These are phyloP conservation scores for Spathaspora hagerdaliae DNA, from an alignment of 805 yeast species.

Conservation along the genomic window DNA sequence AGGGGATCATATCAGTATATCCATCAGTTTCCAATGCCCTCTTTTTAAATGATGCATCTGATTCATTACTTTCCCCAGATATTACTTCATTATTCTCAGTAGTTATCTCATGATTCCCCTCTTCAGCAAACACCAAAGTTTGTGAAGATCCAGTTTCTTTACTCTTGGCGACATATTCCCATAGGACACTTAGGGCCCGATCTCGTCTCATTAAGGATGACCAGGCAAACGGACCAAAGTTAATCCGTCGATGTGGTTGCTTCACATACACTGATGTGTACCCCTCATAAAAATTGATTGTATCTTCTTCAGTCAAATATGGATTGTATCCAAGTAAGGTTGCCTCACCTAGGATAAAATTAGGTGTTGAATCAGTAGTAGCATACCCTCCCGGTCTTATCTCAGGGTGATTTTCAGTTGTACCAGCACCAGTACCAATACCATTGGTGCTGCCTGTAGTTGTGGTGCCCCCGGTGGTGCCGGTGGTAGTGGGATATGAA, in stretches of 20 bases:
- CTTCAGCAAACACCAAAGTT: slow-evolving; percentile 15
- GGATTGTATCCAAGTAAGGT: slow-evolving; percentile 21
- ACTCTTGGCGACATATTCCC: slow-evolving; percentile 26
- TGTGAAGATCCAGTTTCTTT: slow-evolving; percentile 17
- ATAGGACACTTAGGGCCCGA: slow-evolving; percentile 25
- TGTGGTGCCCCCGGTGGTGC: no score
- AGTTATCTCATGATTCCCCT: slow-evolving; percentile 14
- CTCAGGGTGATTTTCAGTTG: not conserved
- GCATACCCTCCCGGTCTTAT: not conserved
- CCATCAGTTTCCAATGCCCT: slow-evolving; percentile 33
- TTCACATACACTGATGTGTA: slow-evolving; percentile 29
- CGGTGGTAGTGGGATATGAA: not conserved
- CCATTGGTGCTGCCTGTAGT: no score
- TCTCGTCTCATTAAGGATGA: slow-evolving; percentile 34
- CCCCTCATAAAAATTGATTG: slow-evolving; percentile 32
- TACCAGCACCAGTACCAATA: not conserved
- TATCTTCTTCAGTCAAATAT: slow-evolving; percentile 20
- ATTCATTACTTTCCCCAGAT: slow-evolving; percentile 9
- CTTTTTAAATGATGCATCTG: slow-evolving; percentile 25
- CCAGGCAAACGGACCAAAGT: slow-evolving; percentile 39
- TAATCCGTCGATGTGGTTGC: slow-evolving; percentile 24
- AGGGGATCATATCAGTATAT: slow-evolving; percentile 28
- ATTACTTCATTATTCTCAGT: slow-evolving; percentile 20
- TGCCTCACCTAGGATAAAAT: not conserved
- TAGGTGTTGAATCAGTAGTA: not conserved